phyloP scores from a whole-genome alignment of 441 rosid genomes.

The Croton laevigatus region DNA sequence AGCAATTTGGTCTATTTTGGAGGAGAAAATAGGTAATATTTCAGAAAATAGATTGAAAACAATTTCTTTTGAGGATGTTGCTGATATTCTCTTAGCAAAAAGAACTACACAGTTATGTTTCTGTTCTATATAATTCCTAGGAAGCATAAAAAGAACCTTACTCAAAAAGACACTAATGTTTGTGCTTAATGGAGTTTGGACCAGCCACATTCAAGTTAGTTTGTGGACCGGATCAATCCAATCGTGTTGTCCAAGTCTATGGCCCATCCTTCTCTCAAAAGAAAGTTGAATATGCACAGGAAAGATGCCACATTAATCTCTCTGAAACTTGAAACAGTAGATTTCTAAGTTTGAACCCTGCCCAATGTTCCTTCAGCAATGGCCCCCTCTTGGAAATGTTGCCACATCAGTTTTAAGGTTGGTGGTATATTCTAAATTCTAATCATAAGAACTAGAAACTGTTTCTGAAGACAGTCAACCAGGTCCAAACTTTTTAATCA shows the following conservation, averaged over 20 bases:
- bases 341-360: neutral
- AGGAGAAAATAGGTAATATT: neutral
- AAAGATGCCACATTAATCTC: neutral
- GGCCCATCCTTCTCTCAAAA: neutral
- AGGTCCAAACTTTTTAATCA: neutral
- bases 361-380: neutral
- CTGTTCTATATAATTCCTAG: neutral
- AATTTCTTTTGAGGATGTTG: constrained; percentile 1
- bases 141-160: too few species aligned
- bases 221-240: neutral
- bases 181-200: too few species aligned
- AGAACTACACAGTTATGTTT: neutral
- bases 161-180: neutral
- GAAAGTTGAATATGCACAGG: neutral
- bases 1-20: neutral
- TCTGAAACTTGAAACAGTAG: neutral
- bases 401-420: neutral
- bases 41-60: neutral
- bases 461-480: constrained; percentile 3
- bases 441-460: constrained; percentile 2
- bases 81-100: neutral
- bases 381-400: neutral
- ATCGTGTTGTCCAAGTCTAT: neutral
- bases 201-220: neutral
- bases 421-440: neutral